Percentiles rank a stretch among this genome's conserved stretches.
phyloP scores from a whole-genome alignment of 2,329 filamentous ascomycete genomes.

The Ophiostoma himal-ulmi region DNA sequence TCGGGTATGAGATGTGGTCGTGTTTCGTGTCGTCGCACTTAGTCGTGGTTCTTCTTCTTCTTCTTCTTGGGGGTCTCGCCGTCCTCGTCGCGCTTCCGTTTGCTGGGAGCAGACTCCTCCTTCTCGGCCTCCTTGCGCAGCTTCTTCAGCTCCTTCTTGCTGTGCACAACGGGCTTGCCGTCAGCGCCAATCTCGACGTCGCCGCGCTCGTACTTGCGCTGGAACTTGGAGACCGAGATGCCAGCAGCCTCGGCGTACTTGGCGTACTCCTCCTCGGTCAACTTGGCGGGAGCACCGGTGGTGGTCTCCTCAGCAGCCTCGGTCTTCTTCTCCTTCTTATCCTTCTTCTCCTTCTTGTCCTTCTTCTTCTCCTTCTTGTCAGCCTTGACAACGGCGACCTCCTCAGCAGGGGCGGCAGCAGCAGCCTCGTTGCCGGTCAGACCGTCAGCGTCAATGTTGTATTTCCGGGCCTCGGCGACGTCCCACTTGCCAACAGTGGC shows the following conservation, averaged over 20 bases:
- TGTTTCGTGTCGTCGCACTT: slow-evolving; percentile 6
- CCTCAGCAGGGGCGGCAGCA: slow-evolving; percentile 34
- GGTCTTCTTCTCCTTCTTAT: slow-evolving; percentile 22
- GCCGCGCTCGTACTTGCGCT: slow-evolving; percentile 70
- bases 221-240: slow-evolving; percentile 68
- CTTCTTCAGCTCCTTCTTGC: slow-evolving; percentile 41
- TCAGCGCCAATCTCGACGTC: slow-evolving; percentile 62
- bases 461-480: slow-evolving; percentile 86
- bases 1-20: not conserved
- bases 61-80: slow-evolving; percentile 53
- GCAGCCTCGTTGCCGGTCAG: slow-evolving; percentile 63
- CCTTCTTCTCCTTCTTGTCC: slow-evolving; percentile 26
- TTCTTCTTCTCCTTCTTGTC: slow-evolving; percentile 33
- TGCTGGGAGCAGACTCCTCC: slow-evolving; percentile 43
- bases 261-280: slow-evolving; percentile 53
- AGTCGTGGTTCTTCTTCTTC: slow-evolving; percentile 37
- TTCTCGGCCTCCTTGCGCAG: slow-evolving; percentile 28
- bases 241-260: slow-evolving; percentile 60
- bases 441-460: slow-evolving; percentile 91
- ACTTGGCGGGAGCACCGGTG: slow-evolving; percentile 33
- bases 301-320: slow-evolving; percentile 20
- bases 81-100: slow-evolving; percentile 64
- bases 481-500: slow-evolving; percentile 69
- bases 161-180: slow-evolving; percentile 60
- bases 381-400: slow-evolving; percentile 38